Evolutionary conservation across 306 rosid genomes (phyloP), one percentile per base, ranked within the genome.

Genomic region (Dicorynia guianensis): DNA sequence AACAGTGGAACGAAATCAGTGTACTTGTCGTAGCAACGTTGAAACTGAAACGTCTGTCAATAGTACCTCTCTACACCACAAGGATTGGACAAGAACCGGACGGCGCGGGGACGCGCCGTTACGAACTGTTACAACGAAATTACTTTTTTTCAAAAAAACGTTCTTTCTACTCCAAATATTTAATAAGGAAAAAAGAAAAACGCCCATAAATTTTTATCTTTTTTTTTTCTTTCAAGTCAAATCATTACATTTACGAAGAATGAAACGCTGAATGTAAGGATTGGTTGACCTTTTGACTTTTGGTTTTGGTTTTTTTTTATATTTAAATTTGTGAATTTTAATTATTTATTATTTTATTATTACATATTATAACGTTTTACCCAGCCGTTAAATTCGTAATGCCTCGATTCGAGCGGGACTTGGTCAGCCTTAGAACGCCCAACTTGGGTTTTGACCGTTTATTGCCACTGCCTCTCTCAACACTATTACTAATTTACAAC

Each of bases 71-170:
- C 74, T 75, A 59, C 73, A 79, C 50, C 85, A 74, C 85, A 80
- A 11, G 50, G 80, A 86, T 76, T 83, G 80, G 85, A 83, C 87
- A 79, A 19, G 66, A 50, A 64, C 80, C 89, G 85, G 80, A 84
- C 90, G 84, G 81, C 86, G 79, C 90, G 89, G 88, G 52, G 78
- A 79, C 49, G 47, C 85, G 85, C 93, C 89, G 91, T 85, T 85
- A 63, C 62, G 42, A 71, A 81, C 78, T 88, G 81, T 82, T 53
- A 52, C 84, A 3, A 25, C 30, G 30, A 25, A 25, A 30, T 42
- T 60, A 18, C 3, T 1, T 20, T 38, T 52, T 19, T n/a, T n/a
- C n/a, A n/a, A n/a, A n/a, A n/a, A n/a, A n/a, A 14, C 59, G 20
- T 39, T 54, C 50, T 3, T 18, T 3, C 59, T 52, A 3, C 11